phyloP scores from a whole-genome alignment of 108 stramenopile genomes.

The Cylindrotheca closterium region DNA sequence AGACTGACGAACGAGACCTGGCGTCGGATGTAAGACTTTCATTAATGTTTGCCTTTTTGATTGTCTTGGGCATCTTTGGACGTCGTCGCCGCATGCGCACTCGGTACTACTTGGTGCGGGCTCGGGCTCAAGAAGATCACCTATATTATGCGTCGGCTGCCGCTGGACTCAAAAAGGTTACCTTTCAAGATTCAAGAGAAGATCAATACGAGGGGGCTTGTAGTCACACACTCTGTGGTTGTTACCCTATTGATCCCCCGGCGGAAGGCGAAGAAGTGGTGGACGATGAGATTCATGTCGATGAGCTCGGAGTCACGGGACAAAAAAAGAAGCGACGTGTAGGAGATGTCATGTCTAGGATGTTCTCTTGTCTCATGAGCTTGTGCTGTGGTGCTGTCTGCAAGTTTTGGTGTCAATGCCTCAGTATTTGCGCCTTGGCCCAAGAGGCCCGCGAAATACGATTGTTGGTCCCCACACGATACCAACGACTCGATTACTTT shows the following conservation, averaged over 20 bases:
- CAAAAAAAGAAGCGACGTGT: conserved; percentile 51
- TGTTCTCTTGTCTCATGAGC: conserved; percentile 53
- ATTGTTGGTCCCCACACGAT: conserved; percentile 68
- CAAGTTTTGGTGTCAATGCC: conserved; percentile 81
- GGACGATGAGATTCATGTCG: conserved; percentile 51
- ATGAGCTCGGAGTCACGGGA: conserved; percentile 27
- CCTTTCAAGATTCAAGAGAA: conserved; percentile 66
- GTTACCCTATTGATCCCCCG: conserved; percentile 79
- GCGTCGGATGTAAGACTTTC: conserved; percentile 50
- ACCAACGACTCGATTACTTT: conserved; percentile 79
- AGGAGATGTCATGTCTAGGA: conserved; percentile 64
- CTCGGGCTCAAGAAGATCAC: conserved; percentile 83
- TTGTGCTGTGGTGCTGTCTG: conserved; percentile 74
- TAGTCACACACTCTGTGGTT: conserved; percentile 82
- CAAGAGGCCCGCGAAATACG: conserved; percentile 86
- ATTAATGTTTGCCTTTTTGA: conserved; percentile 59
- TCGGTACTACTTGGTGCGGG: conserved; percentile 66
- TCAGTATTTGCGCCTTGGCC: conserved; percentile 80
- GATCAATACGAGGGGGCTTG: conserved; percentile 87
- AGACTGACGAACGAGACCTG: conserved; percentile 18
- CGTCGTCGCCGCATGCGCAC: conserved; percentile 83
- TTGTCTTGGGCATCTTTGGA: conserved; percentile 72
- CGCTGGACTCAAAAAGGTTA: conserved; percentile 38
- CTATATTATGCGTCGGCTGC: conserved; percentile 74
- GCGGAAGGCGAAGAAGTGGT: conserved; percentile 55